Conservation (phyloP, 1,139 yeast species). For the Magnusiomyces paraingens region DNA sequence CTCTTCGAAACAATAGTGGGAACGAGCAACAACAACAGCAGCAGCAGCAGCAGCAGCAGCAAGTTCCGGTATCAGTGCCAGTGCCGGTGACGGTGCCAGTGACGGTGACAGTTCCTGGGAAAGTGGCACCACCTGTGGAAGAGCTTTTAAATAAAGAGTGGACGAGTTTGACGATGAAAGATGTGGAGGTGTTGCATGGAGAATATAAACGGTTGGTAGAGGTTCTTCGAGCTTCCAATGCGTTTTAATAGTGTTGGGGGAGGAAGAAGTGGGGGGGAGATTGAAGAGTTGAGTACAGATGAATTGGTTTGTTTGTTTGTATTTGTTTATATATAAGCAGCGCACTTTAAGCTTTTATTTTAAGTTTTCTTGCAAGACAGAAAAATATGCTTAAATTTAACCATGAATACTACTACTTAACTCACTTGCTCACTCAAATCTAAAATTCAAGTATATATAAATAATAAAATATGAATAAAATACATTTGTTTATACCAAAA, state of each 20-base stretch:
- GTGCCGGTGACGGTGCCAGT: background rate
- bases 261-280: too few species aligned
- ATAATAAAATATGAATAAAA: too few species aligned
- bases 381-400: too few species aligned
- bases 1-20: conserved; percentile 2
- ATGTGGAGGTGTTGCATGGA: conserved; percentile 31
- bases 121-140: conserved; percentile 21
- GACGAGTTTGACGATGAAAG: conserved; percentile 29
- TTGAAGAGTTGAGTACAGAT: too few species aligned
- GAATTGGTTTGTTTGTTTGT: too few species aligned
- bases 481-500: background rate
- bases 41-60: background rate
- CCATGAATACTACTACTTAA: too few species aligned
- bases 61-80: background rate
- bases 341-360: too few species aligned
- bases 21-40: background rate
- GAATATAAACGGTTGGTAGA: conserved; percentile 35
- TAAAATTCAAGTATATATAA: too few species aligned
- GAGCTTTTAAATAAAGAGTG: conserved; percentile 21
- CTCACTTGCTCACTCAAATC: too few species aligned
- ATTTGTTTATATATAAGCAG: too few species aligned
- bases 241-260: conserved; percentile 22
- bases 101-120: too few species aligned
- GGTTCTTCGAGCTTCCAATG: conserved; percentile 25
- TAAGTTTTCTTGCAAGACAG: too few species aligned